A percentile compares a stretch with the other conserved stretches of the same genome.
phyloP scores from a whole-genome alignment of 306 rosid genomes.

The Casuarina cunninghamiana region DNA sequence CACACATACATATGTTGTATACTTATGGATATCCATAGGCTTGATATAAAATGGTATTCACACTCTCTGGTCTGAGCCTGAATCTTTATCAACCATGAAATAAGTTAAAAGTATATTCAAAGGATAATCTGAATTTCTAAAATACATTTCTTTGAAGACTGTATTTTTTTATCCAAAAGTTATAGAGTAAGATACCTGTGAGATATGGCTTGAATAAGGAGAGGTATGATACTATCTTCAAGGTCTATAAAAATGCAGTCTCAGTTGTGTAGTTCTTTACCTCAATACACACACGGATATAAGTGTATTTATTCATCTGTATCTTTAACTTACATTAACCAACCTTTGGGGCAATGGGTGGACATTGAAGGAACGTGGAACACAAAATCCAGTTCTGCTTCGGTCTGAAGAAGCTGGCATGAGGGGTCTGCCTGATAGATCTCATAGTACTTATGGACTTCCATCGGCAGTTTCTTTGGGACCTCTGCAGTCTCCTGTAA shows the following conservation, averaged over 20 bases:
- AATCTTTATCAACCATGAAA: not conserved
- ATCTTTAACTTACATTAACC: constrained; percentile 13
- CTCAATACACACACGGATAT: not conserved
- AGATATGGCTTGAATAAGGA: not conserved
- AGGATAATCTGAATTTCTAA: not conserved
- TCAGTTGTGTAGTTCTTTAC: not conserved
- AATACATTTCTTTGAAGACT: not conserved
- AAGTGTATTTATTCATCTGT: constrained; percentile 15
- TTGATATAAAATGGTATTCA: not conserved
- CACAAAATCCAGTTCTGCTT: constrained; percentile 55
- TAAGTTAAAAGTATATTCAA: not conserved
- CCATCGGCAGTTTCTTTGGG: constrained; percentile 69
- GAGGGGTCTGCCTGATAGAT: constrained; percentile 54
- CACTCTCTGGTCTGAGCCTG: not conserved
- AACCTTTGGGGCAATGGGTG: constrained; percentile 34
- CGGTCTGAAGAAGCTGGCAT: constrained; percentile 60
- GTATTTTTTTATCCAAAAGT: not conserved
- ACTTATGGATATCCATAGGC: too few species aligned
- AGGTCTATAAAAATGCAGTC: not conserved
- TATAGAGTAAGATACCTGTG: not conserved
- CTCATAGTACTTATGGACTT: constrained; percentile 49
- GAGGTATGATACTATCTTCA: not conserved
- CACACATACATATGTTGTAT: not conserved
- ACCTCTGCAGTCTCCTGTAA: constrained; percentile 70
- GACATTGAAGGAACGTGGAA: constrained; percentile 62